A percentile compares a stretch with the other conserved stretches of the same genome.
phyloP scores from a whole-genome alignment of 1,284 basidiomycete genomes.

The Leccinum pachyderme region DNA sequence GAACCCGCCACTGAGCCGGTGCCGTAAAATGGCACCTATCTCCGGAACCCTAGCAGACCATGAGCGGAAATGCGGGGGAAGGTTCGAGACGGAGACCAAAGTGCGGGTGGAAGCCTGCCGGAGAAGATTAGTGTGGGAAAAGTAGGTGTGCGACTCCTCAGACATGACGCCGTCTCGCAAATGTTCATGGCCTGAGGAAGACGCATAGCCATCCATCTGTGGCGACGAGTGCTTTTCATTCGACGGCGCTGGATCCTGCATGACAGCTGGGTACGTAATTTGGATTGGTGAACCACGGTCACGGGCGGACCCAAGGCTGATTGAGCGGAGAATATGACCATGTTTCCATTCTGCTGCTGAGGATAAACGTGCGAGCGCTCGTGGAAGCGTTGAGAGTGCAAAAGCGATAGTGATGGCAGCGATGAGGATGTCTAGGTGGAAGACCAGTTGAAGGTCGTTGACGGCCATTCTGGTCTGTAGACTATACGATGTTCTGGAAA shows the following conservation, averaged over 20 bases:
- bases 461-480: constrained; percentile 12
- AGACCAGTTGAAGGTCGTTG: constrained; percentile 31
- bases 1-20: constrained; percentile 48
- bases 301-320: constrained; percentile 17
- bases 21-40: constrained; percentile 40
- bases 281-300: constrained; percentile 7
- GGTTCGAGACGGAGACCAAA: constrained; percentile 9
- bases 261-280: not conserved
- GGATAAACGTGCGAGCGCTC: constrained; percentile 50
- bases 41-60: constrained; percentile 42
- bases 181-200: constrained; percentile 24
- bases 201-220: constrained; percentile 2
- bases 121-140: constrained; percentile 24
- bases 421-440: constrained; percentile 47
- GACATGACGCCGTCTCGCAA: constrained; percentile 17
- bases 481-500: not conserved
- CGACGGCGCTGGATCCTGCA: constrained; percentile 2
- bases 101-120: constrained; percentile 17
- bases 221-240: not conserved
- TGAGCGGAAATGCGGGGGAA: constrained; percentile 48
- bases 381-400: constrained; percentile 46
- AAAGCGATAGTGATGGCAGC: constrained; percentile 39
- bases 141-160: constrained; percentile 32
- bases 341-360: constrained; percentile 46
- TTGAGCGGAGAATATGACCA: constrained; percentile 45